Conservation (phyloP, 371 early-diverging fungal genomes). For the Thermomucor indicae-seudaticae region DNA sequence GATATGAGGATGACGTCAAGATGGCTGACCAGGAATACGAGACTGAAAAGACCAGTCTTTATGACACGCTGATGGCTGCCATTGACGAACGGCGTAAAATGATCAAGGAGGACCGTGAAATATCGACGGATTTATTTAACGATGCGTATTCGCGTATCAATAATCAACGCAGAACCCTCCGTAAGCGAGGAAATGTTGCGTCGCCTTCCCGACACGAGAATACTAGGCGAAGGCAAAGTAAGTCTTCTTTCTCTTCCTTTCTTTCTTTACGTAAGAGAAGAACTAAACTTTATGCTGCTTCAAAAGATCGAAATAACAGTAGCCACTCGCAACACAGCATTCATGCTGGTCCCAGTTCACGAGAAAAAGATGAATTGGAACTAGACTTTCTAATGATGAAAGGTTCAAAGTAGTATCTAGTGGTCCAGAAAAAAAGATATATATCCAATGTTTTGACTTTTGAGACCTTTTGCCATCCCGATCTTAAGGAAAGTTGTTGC, state of each 20-base stretch:
- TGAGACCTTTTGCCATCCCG: no score
- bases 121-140: constrained; percentile 10
- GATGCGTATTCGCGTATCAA: constrained; percentile 16
- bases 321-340: no score
- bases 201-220: constrained; percentile 19
- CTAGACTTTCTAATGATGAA: constrained; percentile 17
- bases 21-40: constrained; percentile 40
- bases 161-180: constrained; percentile 8
- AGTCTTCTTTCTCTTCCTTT: not conserved
- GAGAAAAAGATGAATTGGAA: constrained; percentile 23
- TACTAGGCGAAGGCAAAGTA: constrained; percentile 20
- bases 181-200: constrained; percentile 11
- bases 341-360: no score
- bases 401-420: not conserved
- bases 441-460: no score
- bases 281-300: no score
- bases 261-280: not conserved
- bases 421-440: no score
- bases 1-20: constrained; percentile 23
- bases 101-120: constrained; percentile 28
- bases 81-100: constrained; percentile 33
- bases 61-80: constrained; percentile 27
- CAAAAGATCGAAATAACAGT: constrained; percentile 7
- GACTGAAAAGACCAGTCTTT: constrained; percentile 13
- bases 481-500: no score